Conservation (phyloP, 441 rosid species). For the Omphalea diandra region DNA sequence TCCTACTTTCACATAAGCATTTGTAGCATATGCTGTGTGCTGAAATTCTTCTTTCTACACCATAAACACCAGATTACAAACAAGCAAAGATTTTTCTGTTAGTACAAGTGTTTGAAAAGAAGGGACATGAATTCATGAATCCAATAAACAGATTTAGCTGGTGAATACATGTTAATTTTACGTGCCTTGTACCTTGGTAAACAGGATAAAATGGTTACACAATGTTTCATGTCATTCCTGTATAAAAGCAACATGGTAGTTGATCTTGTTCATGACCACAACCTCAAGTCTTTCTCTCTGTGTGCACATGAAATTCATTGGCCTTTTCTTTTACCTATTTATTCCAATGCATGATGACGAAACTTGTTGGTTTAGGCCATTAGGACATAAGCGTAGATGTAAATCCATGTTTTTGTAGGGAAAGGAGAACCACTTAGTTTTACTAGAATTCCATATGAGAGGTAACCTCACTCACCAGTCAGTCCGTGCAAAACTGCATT, state of each 20-base stretch:
- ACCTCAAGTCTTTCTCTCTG: not conserved
- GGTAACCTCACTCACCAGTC: not conserved
- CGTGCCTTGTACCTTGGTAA: not conserved
- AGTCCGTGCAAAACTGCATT: not conserved
- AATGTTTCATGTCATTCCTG: not conserved
- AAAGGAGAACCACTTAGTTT: not conserved
- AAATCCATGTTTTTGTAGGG: not conserved
- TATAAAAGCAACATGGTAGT: not conserved
- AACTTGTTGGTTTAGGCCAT: not conserved
- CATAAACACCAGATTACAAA: slow-evolving; percentile 4
- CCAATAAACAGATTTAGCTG: not conserved
- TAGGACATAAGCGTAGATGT: not conserved
- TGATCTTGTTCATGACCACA: not conserved
- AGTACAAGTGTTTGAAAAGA: not conserved
- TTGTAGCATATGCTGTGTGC: slow-evolving; percentile 93
- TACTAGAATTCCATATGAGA: not conserved
- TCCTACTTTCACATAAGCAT: slow-evolving; percentile 85
- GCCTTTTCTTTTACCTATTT: not conserved
- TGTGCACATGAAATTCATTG: not conserved
- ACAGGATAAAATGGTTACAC: not conserved
- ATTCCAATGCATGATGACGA: not conserved
- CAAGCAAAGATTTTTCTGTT: not conserved
- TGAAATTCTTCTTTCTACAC: slow-evolving; percentile 90
- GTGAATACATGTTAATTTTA: not conserved
- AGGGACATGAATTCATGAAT: not conserved